Evolutionary conservation across 257 asterid species (phyloP), one percentile per base, ranked within the genome.

Genomic region (Ilex aquifolium): DNA sequence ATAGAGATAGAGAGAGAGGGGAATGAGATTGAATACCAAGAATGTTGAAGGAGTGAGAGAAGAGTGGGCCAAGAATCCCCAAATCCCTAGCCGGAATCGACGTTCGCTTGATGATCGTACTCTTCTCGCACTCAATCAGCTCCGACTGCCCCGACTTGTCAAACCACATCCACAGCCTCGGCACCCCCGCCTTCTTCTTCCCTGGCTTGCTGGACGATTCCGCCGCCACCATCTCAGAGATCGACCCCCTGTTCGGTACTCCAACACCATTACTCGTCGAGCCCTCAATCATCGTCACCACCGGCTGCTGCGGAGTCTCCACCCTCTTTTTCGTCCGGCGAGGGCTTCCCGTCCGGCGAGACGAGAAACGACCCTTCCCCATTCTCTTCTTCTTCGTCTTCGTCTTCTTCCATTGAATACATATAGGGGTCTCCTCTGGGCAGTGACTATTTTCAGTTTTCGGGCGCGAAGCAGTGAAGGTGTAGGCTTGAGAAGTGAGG

Each of bases 91-190:
- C 74, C 57, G 99, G 99, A 46, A 93, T 79, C 1, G 83, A 83
- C 50, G 82, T 95, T 53, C 97, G 94, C 77, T 83, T 82, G 65
- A 87, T 80, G 32, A 93, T 87, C 0, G 80, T 75, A 68, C 66
- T 78, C 74, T 90, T 93, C 53, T 93, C 99, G 76, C 97, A 90
- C 70, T 93, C 99, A 61, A 87, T 87, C 65, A 87, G 67, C 77
- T 93, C 99, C 57, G 99, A 90, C 52, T 85, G 89, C 60, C 99
- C 99, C 62, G 48, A 59, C 66, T 90, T 83, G 68, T 93, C 96
- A 70, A 93, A 83, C 79, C 95, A 78, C 99, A 93, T 93, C 99
- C 99, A 93, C 62, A 93, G 77, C 66, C 92, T 76, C 52, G 96
- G 67, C 13, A 91, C 88, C 5, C 82, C 96, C 3, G 85, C 88